Evolutionary conservation across 805 yeast species (phyloP), one percentile per base, ranked within the genome.

Genomic region (Lipomyces orientalis): DNA sequence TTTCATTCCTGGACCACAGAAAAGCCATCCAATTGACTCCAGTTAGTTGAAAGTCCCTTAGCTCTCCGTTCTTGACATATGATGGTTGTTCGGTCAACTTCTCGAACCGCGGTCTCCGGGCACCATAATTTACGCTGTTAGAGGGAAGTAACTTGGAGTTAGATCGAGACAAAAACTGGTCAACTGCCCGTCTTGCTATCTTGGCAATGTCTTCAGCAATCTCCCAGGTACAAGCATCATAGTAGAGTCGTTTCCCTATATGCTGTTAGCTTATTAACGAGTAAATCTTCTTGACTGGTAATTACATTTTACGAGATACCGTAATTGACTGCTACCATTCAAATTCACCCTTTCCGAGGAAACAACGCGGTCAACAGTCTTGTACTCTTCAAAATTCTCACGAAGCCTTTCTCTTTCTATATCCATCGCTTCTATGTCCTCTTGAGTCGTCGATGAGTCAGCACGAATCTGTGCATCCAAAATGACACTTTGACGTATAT

Each of bases 11-110:
- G 3, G 97, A 91, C 99, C 99, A 95, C 69, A 95, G 81, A 77
- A 94, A 95, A 0, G 99, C 99, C 99, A 95, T 95, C 99, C 99
- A 95, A 79, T 95, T 95, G 70, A 95, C 85, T 65, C 99, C 99
- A 0, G 99, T 95, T 78, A 95, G 84, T 82, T 95, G 99, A 85
- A 95, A 95, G 81, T 95, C 99, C 78, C 99, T 87, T 71, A 95
- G 84, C 77, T 90, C 95, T 61, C 98, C 97, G 75, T 90, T 88
- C 77, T 93, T 93, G 71, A 95, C 88, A 76, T 90, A 95, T 14
- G 88, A 83, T 0, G 99, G 99, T 79, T 95, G 99, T 63, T 84
- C 84, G 35, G 85, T 85, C 62, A 95, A 82, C 76, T 94, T 95
- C 78, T 92, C 97, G 78, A 95, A 95, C 62, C 88, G 83, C 1